Conservation (phyloP, 306 rosid genomes). For the Vicia sativa region DNA sequence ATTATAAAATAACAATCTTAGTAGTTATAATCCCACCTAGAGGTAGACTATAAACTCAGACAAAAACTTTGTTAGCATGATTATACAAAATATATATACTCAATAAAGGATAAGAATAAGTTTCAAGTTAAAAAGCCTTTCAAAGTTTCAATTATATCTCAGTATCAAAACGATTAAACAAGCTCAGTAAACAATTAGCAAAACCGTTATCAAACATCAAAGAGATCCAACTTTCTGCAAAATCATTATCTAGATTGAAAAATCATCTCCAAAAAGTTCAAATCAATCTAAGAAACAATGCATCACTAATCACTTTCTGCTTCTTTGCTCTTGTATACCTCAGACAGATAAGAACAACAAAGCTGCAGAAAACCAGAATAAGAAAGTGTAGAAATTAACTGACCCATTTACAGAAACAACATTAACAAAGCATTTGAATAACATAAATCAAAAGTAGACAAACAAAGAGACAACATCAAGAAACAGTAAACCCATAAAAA, state of each 20-base stretch:
- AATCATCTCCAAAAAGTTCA: slow-evolving; percentile 31
- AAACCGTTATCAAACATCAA: slow-evolving; percentile 15
- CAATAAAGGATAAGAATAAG: too few species aligned
- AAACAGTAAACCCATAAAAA: not conserved
- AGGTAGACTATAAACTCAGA: not conserved
- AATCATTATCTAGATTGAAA: slow-evolving; percentile 27
- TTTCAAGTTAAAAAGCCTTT: too few species aligned
- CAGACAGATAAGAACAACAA: not conserved
- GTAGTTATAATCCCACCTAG: not conserved
- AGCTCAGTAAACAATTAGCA: not conserved
- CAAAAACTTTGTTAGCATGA: too few species aligned
- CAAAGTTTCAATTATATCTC: too few species aligned
- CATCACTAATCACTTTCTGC: not conserved
- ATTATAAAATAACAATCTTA: too few species aligned
- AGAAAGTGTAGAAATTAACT: not conserved
- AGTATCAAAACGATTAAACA: too few species aligned
- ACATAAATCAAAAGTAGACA: not conserved
- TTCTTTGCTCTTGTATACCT: slow-evolving; percentile 18
- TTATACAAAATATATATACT: too few species aligned
- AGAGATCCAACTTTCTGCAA: slow-evolving; percentile 25
- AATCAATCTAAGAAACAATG: slow-evolving; percentile 36
- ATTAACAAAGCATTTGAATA: not conserved
- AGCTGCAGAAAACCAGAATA: slow-evolving; percentile 28
- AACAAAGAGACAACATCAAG: not conserved
- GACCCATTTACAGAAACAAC: not conserved